These are phyloP conservation scores for Sclerotinia subarctica DNA, from an alignment of 2,329 filamentous ascomycete species.

Conservation along the genomic window DNA sequence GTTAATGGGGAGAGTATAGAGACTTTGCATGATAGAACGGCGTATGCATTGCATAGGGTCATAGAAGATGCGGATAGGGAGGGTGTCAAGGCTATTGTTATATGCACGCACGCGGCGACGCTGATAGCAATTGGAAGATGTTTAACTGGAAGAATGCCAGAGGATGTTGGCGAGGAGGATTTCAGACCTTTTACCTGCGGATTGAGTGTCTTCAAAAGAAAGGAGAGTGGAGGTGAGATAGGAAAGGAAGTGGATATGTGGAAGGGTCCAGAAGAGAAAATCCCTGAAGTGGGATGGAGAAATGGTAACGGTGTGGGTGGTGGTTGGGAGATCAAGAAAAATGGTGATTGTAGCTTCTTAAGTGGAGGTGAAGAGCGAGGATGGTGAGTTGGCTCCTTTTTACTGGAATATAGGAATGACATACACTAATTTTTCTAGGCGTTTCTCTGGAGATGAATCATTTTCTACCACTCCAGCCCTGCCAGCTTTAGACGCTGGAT, in stretches of 20 bases:
- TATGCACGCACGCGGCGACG: slow-evolving; percentile 87
- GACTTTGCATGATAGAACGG: slow-evolving; percentile 76
- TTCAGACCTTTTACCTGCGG: slow-evolving; percentile 84
- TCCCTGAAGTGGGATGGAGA: slow-evolving; percentile 52
- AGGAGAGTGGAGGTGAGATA: slow-evolving; percentile 40
- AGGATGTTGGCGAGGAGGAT: slow-evolving; percentile 69
- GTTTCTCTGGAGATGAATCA: slow-evolving; percentile 56
- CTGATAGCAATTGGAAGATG: slow-evolving; percentile 83
- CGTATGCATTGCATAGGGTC: slow-evolving; percentile 65
- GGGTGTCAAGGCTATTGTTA: slow-evolving; percentile 65
- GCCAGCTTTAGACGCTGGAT: slow-evolving; percentile 36
- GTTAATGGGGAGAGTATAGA: slow-evolving; percentile 74
- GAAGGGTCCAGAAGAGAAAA: slow-evolving; percentile 38
- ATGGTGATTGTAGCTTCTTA: slow-evolving; percentile 84
- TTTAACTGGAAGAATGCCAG: slow-evolving; percentile 75
- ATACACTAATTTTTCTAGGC: slow-evolving; percentile 38
- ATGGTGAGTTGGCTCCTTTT: slow-evolving; percentile 57
- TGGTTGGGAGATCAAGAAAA: slow-evolving; percentile 74
- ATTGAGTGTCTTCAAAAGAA: slow-evolving; percentile 64
- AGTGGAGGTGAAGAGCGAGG: slow-evolving; percentile 78
- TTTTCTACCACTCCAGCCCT: slow-evolving; percentile 43
- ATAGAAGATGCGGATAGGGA: slow-evolving; percentile 70
- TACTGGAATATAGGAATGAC: not conserved
- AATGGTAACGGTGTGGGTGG: slow-evolving; percentile 62
- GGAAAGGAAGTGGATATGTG: slow-evolving; percentile 42